Evolutionary conservation across 495 filamentous ascomycete species (phyloP).

Genomic region (Lindgomyces ingoldianus): DNA sequence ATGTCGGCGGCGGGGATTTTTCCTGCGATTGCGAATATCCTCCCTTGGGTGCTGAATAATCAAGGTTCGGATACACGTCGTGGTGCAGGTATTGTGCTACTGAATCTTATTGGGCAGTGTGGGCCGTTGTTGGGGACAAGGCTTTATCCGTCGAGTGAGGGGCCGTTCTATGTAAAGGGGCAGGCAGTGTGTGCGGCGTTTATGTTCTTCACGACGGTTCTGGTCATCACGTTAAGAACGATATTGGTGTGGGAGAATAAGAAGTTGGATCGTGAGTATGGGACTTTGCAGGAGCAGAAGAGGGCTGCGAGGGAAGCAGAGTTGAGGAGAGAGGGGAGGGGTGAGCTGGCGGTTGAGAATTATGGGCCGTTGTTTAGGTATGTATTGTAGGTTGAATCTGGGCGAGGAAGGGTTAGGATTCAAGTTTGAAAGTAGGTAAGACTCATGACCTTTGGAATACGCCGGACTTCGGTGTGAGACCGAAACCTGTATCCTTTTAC

Average conservation of each 20-base stretch:
- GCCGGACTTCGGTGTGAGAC: too few species aligned
- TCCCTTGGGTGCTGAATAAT: conserved; percentile 50
- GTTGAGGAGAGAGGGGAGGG: conserved; percentile 5
- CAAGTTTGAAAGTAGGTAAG: background rate
- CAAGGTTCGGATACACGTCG: conserved; percentile 56
- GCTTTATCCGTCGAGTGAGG: conserved; percentile 59
- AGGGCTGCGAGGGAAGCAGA: background rate
- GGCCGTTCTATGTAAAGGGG: conserved; percentile 61
- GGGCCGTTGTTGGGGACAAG: conserved; percentile 64
- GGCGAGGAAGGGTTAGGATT: background rate
- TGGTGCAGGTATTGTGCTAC: conserved; percentile 58
- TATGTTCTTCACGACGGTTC: conserved; percentile 54
- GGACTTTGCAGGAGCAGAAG: conserved; percentile 13
- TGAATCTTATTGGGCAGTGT: conserved; percentile 64
- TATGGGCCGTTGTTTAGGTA: conserved; percentile 32
- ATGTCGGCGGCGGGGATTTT: conserved; percentile 42
- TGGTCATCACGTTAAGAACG: conserved; percentile 53
- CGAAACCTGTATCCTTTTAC: too few species aligned
- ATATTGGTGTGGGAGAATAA: conserved; percentile 51
- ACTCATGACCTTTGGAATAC: too few species aligned
- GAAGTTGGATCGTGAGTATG: conserved; percentile 34
- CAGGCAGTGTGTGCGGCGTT: conserved; percentile 61
- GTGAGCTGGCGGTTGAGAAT: conserved; percentile 26
- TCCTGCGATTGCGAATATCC: conserved; percentile 40
- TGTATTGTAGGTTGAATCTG: conserved; percentile 24